Conservation (phyloP, 2,329 filamentous ascomycete species). For the Seiridium cupressi region DNA sequence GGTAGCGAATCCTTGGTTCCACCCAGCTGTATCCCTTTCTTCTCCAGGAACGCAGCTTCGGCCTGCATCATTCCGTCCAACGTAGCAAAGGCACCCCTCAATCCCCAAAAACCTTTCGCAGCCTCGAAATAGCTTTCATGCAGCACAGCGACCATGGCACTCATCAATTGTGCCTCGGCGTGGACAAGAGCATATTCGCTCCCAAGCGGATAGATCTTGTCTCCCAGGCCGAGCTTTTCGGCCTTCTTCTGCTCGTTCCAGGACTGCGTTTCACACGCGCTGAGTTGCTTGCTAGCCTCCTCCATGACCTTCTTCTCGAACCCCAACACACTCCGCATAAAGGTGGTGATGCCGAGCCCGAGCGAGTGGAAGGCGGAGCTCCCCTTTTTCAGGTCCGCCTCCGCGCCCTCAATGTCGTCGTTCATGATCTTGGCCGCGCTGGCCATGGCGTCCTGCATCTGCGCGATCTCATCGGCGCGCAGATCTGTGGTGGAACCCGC, state of each 20-base stretch:
- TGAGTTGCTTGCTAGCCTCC: slow-evolving; percentile 71
- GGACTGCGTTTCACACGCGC: slow-evolving; percentile 73
- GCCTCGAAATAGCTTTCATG: slow-evolving; percentile 92
- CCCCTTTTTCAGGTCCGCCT: slow-evolving; percentile 67
- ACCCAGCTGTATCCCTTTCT: slow-evolving; percentile 24
- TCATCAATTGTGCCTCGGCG: slow-evolving; percentile 85
- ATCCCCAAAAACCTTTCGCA: slow-evolving; percentile 87
- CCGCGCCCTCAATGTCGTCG: slow-evolving; percentile 85
- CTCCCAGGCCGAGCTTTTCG: slow-evolving; percentile 55
- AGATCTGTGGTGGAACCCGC: slow-evolving; percentile 29
- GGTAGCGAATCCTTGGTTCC: slow-evolving; percentile 15
- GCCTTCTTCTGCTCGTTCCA: slow-evolving; percentile 75
- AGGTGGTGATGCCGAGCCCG: slow-evolving; percentile 76
- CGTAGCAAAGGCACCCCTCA: slow-evolving; percentile 83
- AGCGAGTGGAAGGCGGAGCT: slow-evolving; percentile 87
- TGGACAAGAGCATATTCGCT: slow-evolving; percentile 84
- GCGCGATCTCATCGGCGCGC: slow-evolving; percentile 43
- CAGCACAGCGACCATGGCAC: slow-evolving; percentile 81
- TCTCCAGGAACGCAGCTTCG: slow-evolving; percentile 58
- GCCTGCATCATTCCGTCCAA: slow-evolving; percentile 76
- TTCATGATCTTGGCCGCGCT: slow-evolving; percentile 77
- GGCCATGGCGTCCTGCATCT: slow-evolving; percentile 59
- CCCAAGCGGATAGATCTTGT: slow-evolving; percentile 71
- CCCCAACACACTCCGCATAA: slow-evolving; percentile 82
- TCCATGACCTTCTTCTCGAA: slow-evolving; percentile 92